These are phyloP conservation scores for Saccharomyces hybrid DNA, from an alignment of 1,139 yeast species.

Conservation along the genomic window DNA sequence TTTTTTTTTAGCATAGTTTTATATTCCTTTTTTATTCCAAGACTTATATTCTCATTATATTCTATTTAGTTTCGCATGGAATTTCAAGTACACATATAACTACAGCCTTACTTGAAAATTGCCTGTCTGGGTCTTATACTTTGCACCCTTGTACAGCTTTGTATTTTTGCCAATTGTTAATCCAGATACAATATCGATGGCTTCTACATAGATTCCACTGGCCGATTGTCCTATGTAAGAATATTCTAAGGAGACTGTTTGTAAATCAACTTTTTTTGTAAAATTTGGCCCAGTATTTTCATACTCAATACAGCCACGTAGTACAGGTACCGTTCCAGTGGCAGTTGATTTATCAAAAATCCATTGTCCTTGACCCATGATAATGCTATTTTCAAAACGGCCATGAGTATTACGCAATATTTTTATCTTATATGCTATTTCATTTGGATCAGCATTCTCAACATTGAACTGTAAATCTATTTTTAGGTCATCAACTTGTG, in stretches of 20 bases:
- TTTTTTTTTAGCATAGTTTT: conserved; percentile 2
- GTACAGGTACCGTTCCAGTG: conserved; percentile 61
- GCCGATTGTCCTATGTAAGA: background rate
- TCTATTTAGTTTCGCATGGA: background rate
- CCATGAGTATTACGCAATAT: conserved; percentile 29
- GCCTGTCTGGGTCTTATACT: conserved; percentile 64
- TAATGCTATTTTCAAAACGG: conserved; percentile 35
- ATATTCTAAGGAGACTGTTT: background rate
- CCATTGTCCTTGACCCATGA: conserved; percentile 61
- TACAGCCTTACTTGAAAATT: conserved; percentile 36
- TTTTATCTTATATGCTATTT: conserved; percentile 17
- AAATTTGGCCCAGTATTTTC: background rate
- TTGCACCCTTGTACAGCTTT: conserved; percentile 84
- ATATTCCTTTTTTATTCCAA: background rate
- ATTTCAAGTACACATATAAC: background rate
- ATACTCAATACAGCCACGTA: conserved; percentile 48
- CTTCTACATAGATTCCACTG: background rate
- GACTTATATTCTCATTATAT: background rate
- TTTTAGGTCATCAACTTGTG: conserved; percentile 49
- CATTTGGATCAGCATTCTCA: conserved; percentile 6
- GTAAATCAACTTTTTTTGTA: background rate
- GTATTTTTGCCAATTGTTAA: conserved; percentile 40
- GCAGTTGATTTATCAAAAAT: conserved; percentile 51
- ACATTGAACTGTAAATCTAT: conserved; percentile 43
- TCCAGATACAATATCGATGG: background rate